Base-by-base conservation (phyloP, 306 rosid species). In the Gastrolobium bilobum region DNA sequence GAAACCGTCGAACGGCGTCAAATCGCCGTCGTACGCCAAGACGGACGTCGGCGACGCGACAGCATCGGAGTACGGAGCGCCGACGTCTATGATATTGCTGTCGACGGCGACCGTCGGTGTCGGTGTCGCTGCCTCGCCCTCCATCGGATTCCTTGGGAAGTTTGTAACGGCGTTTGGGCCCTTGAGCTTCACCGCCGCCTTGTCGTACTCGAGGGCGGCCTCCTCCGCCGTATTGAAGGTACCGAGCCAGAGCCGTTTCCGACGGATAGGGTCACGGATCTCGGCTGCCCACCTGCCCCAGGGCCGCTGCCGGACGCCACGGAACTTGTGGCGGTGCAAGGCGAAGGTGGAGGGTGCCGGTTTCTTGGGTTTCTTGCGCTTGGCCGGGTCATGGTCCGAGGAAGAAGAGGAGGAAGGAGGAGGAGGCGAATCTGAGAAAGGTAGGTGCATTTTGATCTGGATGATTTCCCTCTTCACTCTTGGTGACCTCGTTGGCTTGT, bases 271-370 rank as follows among this genome's bases (percentile, higher is more conserved):
- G 91, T 94, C 97, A 0, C 98, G 97, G 77, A 94, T 90, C 91
- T 94, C 98, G 0, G 98, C 98, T 0, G 98, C 98, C 96, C 97
- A 94, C 0, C 92, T 85, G 0, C 98, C 98, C 98, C 98, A 94
- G 0, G 96, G 94, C 38, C 98, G 54, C 83, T 88, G 94, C 6
- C 98, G 88, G 5, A 94, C 98, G 0, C 98, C 98, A 0, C 96
- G 65, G 75, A 89, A 94, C 84, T 84, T 90, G 30, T 64, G 65
- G 38, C 50, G 82, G 83, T 83, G 78, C 39, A n/a, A 31, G 6
- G 37, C 61, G 33, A 34, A 34, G 42, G 38, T 0, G 2, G 82
- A 0, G 5, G 48, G 7, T 39, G 61, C 38, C 35, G 40, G 7
- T 47, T 67, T 82, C 14, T 39, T 78, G 7, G 69, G 76, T 40